phyloP scores from a whole-genome alignment of 805 yeast genomes.

The Ogataea siamensis region DNA sequence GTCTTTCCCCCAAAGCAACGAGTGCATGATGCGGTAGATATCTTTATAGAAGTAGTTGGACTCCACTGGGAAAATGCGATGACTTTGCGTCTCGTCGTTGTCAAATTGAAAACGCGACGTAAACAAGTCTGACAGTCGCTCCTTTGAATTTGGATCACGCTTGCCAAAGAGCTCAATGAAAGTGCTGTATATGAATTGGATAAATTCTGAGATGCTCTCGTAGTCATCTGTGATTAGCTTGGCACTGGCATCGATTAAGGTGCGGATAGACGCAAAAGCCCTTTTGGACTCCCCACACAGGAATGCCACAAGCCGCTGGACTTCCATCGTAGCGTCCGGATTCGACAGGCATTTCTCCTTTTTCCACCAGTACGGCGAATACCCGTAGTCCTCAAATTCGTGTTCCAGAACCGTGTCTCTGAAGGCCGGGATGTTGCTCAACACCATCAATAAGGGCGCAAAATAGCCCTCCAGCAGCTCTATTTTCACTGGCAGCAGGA shows the following conservation, averaged over 20 bases:
- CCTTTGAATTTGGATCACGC: conserved; percentile 12
- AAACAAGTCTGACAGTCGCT: conserved; percentile 20
- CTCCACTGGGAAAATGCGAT: conserved; percentile 36
- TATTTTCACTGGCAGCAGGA: conserved; percentile 35
- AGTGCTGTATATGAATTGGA: conserved; percentile 22
- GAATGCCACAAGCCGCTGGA: conserved; percentile 40
- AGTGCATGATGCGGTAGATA: conserved; percentile 36
- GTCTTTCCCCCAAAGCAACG: conserved; percentile 33
- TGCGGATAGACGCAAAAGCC: conserved; percentile 38
- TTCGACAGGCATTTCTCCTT: conserved; percentile 28
- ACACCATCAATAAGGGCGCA: conserved; percentile 40
- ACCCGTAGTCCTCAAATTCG: conserved; percentile 36
- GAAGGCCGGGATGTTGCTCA: conserved; percentile 38
- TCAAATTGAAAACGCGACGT: conserved; percentile 17
- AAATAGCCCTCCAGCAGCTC: conserved; percentile 39
- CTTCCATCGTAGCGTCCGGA: conserved; percentile 34
- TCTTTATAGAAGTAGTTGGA: conserved; percentile 29
- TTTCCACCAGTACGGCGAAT: conserved; percentile 41
- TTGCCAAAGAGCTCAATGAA: conserved; percentile 23
- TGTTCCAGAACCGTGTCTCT: conserved; percentile 32
- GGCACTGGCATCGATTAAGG: conserved; percentile 33
- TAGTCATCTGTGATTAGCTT: conserved; percentile 27
- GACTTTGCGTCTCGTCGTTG: conserved; percentile 16
- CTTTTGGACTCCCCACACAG: conserved; percentile 36
- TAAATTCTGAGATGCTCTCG: conserved; percentile 31